A percentile compares a stretch with the other conserved stretches of the same genome.
Evolutionary conservation across 2,329 filamentous ascomycete genomes (phyloP).

Genomic region (Arthrinium phaeospermum): DNA sequence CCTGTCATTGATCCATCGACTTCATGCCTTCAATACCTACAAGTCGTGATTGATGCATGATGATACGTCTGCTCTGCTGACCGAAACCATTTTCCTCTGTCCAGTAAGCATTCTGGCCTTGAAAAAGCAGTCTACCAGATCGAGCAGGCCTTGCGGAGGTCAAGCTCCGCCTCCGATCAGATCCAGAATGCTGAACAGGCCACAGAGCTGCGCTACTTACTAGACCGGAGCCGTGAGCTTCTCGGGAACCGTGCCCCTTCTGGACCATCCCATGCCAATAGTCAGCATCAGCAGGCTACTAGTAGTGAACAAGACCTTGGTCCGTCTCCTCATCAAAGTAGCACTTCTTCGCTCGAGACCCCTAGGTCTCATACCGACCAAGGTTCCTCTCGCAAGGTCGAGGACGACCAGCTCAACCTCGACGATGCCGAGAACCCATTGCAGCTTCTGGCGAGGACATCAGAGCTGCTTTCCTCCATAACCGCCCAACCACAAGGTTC

Average conservation of each 20-base stretch:
- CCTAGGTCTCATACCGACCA: slow-evolving; percentile 37
- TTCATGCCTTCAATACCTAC: not conserved
- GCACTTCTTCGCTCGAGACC: slow-evolving; percentile 35
- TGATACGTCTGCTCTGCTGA: not conserved
- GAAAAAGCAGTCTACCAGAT: slow-evolving; percentile 78
- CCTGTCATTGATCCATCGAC: not conserved
- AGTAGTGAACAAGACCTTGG: not conserved
- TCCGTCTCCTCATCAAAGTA: slow-evolving; percentile 36
- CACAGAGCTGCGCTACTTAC: slow-evolving; percentile 54
- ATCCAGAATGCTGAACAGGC: slow-evolving; percentile 49
- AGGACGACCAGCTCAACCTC: slow-evolving; percentile 52
- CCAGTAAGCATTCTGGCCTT: slow-evolving; percentile 73
- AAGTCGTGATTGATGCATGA: not conserved
- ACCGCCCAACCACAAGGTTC: slow-evolving; percentile 34
- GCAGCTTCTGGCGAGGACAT: slow-evolving; percentile 74
- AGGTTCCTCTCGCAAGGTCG: slow-evolving; percentile 40
- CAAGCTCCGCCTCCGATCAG: slow-evolving; percentile 49
- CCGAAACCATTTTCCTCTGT: slow-evolving; percentile 19
- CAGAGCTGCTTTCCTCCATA: slow-evolving; percentile 59
- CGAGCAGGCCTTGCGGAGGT: slow-evolving; percentile 69
- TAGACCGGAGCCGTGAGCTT: slow-evolving; percentile 52
- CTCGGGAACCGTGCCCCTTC: slow-evolving; percentile 31
- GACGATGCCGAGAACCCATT: slow-evolving; percentile 79
- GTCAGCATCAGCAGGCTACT: not conserved
- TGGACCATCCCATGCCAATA: not conserved